Evolutionary conservation across 2,329 filamentous ascomycete species (phyloP).

Genomic region (Penicillium sp.): DNA sequence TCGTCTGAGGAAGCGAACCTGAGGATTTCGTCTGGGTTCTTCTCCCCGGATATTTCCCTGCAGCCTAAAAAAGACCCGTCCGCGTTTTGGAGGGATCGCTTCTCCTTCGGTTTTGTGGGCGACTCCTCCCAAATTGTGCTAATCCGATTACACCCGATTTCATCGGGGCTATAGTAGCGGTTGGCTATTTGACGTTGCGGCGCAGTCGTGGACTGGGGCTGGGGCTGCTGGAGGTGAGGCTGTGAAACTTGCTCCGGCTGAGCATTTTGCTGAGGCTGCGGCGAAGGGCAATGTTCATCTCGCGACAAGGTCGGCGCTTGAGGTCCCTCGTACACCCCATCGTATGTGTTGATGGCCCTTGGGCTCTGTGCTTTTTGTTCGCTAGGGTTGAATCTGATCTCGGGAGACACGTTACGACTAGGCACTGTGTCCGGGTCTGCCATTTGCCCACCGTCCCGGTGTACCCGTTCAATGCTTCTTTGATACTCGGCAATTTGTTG

Average conservation of each 20-base stretch:
- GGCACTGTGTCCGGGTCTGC: conserved; percentile 26
- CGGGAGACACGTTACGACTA: conserved; percentile 24
- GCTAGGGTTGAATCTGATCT: conserved; percentile 26
- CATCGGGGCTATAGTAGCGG: conserved; percentile 34
- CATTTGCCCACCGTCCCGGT: conserved; percentile 25
- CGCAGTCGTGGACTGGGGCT: conserved; percentile 3
- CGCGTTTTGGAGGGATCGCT: conserved; percentile 13
- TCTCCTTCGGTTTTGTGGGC: conserved; percentile 19
- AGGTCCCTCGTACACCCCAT: conserved; percentile 15
- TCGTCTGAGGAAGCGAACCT: conserved; percentile 27
- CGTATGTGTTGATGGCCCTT: conserved; percentile 9
- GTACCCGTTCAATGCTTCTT: conserved; percentile 28
- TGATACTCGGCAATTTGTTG: conserved; percentile 36
- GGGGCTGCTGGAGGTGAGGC: conserved; percentile 3
- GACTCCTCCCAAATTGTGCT: conserved; percentile 32
- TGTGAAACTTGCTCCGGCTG: neutral
- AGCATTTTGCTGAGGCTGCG: neutral
- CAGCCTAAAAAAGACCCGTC: conserved; percentile 38
- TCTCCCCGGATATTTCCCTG: conserved; percentile 30
- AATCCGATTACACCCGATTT: conserved; percentile 31
- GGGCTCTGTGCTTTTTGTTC: conserved; percentile 11
- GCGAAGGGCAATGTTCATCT: neutral
- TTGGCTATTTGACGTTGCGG: conserved; percentile 7
- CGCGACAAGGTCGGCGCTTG: neutral
- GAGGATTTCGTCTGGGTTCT: conserved; percentile 33